These are phyloP conservation scores for Euphorbia schlechtendalii DNA, from an alignment of 441 rosid species.

Conservation along the genomic window DNA sequence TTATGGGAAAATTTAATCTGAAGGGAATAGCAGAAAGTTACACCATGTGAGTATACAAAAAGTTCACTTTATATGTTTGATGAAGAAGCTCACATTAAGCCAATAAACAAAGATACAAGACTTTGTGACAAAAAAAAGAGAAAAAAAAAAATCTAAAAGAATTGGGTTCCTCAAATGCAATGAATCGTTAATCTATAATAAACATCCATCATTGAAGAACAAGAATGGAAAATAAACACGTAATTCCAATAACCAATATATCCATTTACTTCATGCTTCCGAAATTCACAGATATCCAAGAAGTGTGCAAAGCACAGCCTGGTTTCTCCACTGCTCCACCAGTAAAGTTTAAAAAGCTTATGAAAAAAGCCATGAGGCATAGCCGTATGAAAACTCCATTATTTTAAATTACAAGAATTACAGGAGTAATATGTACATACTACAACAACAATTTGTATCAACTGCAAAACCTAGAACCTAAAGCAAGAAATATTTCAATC, in stretches of 20 bases:
- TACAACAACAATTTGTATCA: constrained; percentile 4
- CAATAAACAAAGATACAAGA: background rate
- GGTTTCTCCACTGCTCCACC: constrained; percentile 1
- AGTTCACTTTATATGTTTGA: constrained; percentile 3
- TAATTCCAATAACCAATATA: background rate
- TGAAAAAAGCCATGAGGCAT: too few species aligned
- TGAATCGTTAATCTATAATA: background rate
- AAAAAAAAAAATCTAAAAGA: too few species aligned
- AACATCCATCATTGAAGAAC: background rate
- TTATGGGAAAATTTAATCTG: background rate
- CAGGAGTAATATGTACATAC: background rate
- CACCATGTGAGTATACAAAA: background rate
- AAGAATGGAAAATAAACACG: background rate
- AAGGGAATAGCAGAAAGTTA: background rate
- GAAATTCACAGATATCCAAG: background rate
- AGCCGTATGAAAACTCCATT: background rate
- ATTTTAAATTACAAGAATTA: constrained; percentile 3
- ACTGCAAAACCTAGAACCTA: constrained; percentile 12
- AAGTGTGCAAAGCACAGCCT: background rate
- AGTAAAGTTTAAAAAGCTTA: background rate
- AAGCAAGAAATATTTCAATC: constrained; percentile 14
- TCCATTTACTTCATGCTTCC: background rate
- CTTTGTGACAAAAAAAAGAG: background rate
- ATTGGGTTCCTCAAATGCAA: too few species aligned
- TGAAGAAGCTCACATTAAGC: background rate